Evolutionary conservation across 495 filamentous ascomycete genomes (phyloP), one percentile per base, ranked within the genome.

Genomic region (Neurospora intermedia): DNA sequence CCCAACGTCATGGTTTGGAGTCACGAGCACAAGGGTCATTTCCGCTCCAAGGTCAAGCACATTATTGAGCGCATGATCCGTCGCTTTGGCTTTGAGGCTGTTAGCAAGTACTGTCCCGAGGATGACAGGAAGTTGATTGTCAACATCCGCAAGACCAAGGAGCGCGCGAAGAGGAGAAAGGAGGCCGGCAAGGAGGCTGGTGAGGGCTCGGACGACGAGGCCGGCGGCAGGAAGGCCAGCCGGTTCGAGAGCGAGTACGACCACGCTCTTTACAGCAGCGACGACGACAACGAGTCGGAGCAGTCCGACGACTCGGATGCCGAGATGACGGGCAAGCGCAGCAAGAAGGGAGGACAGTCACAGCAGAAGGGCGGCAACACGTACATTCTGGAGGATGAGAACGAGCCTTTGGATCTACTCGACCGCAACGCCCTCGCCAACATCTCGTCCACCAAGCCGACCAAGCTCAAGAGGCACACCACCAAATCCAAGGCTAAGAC

Each of bases 21-120:
- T 77, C 93, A 97, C 82, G 96, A 99, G 81, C 96, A 99, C 84
- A 98, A 97, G 83, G 94, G 92, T 18, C 93, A 96, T 77, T 94
- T 98, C 80, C 92, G 93, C 74, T 90, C 93, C 40, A 98, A 98
- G 85, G 94, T 99, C 71, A 98, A 97, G 88, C 93, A 97, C 77
- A 97, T 99, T 75, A 81, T 98, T 40, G 96, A 99, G 82, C 89
- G 96, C 40, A 93, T 97, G 85, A 90, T 98, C 38, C 88, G 96
- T 20, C 88, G 94, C 69, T 98, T 97, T 82, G 95, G 96, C 40
- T 90, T 91, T 46, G 90, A 94, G 2, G 76, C 85, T 8, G 87
- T 99, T 4, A 93, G 94, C 81, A 86, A 84, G 73, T 84, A 91
- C 73, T 92, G 92, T 70, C 92, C 93, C 0, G 92, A 97, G 75